phyloP scores from a whole-genome alignment of 192 early-diverging fungal species.

The Backusella psychrophila region DNA sequence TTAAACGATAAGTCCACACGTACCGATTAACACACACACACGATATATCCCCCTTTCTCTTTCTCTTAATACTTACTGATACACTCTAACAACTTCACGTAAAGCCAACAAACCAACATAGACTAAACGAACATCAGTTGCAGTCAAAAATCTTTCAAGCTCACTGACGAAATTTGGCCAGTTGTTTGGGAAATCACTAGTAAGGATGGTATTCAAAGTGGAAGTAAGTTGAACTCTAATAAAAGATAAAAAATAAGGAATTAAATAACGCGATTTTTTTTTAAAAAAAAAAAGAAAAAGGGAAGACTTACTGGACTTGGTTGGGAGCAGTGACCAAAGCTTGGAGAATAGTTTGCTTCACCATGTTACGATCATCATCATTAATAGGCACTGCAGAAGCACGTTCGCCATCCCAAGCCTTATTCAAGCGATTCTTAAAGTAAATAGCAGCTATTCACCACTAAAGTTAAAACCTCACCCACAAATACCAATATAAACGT shows the following conservation, averaged over 20 bases:
- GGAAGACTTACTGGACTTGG: slow-evolving; percentile 61
- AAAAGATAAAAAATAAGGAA: not conserved
- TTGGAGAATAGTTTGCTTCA: slow-evolving; percentile 73
- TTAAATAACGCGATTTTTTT: not conserved
- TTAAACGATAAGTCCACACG: not conserved
- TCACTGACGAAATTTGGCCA: slow-evolving; percentile 80
- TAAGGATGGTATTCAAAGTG: slow-evolving; percentile 73
- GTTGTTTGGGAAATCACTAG: slow-evolving; percentile 72
- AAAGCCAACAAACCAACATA: slow-evolving; percentile 80
- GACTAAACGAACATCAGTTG: slow-evolving; percentile 62
- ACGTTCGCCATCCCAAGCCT: slow-evolving; percentile 61
- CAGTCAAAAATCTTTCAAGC: slow-evolving; percentile 60
- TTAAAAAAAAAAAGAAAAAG: not conserved
- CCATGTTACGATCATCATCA: slow-evolving; percentile 67
- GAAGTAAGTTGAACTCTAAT: slow-evolving; percentile 71
- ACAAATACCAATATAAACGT: not conserved
- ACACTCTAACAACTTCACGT: slow-evolving; percentile 77
- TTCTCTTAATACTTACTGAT: slow-evolving; percentile 52
- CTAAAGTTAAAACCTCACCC: not conserved
- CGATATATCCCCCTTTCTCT: no score
- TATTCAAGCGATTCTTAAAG: slow-evolving; percentile 84
- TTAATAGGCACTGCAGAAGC: slow-evolving; percentile 44
- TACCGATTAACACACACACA: not conserved
- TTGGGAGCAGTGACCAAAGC: slow-evolving; percentile 69
- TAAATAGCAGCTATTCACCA: slow-evolving; percentile 66